Evolutionary conservation across 139 green algal genomes (phyloP), one percentile per base, ranked within the genome.

Genomic region (Ulvella scutata): DNA sequence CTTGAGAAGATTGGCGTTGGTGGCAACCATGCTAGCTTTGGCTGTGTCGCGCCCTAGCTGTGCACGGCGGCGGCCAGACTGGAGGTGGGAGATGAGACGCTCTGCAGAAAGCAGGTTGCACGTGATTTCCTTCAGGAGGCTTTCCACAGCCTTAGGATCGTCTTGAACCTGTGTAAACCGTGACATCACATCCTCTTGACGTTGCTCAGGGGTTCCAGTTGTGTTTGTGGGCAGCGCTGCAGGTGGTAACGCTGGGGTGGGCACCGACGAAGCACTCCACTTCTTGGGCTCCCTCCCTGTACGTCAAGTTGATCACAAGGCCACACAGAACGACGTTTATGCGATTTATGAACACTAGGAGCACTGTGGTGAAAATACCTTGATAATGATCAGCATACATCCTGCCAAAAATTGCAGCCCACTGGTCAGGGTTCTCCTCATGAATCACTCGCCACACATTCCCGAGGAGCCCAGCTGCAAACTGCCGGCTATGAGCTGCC

Each of bases 1-100:
- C 51, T 67, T 67, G 51, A 67, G 51, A 26, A 67, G 51, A 13
- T 67, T 67, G n/a, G 51, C 31, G 51, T 67, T 67, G 51, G 51
- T 67, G 20, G 51, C 51, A 26, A 67, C 51, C 51, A 67, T 67
- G 51, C 33, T 26, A 6, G 51, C 51, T 23, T 67, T 67, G 51
- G 2, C 33, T 6, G 51, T 67, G 51, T 67, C 51, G 51, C 51
- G 51, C n/a, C 51, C 51, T n/a, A n/a, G 51, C 51, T 67, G 51
- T 26, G 51, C 51, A 26, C 31, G 31, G 9, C 51, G 51, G n/a
- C 31, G n/a, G 51, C 51, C 33, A n/a, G 31, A 26, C 51, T n/a
- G n/a, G n/a, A 36, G 51, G n/a, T 67, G 51, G n/a, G 51, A n/a
- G 51, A 67, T 67, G 9, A 67, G 51, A n/a, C 17, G 51, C 51